Evolutionary conservation across 495 filamentous ascomycete genomes (phyloP), one percentile per base, ranked within the genome.

Genomic region (Talaromyces stipitatus): DNA sequence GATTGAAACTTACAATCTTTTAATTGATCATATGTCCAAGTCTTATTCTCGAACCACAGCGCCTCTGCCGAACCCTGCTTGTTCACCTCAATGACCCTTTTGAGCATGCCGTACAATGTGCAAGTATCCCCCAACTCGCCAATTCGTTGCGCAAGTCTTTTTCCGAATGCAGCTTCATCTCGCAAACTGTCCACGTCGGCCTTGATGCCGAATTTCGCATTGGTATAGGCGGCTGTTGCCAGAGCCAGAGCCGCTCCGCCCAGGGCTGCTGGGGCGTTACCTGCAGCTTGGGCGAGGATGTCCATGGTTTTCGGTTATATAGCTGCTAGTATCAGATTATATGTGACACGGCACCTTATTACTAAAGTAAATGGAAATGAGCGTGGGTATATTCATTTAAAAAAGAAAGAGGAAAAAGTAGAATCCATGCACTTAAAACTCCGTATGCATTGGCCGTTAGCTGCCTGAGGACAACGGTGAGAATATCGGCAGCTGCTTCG

Each of bases 11-110:
- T 29, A 79, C 78, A 63, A 23, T 72, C 71, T 54, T 78, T 81
- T 23, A 81, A 54, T 46, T 79, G 66, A 11, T 58, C 62, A 62
- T 81, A 79, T 2, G 69, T 79, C 78, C 78, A 79, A 14, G 69
- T 74, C 59, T 70, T 73, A 3, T 74, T 67, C 55, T 81, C 78
- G 65, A 80, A 80, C 78, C 78, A 81, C 16, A 81, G 58, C 4
- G 72, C 73, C 47, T 79, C 75, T 3, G 36, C 43, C 0, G 61
- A 55, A 4, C 68, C 71, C 26, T 70, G 60, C 2, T 67, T 64
- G 4, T 77, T 67, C 3, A 73, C 67, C 10, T 73, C 72, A 11
- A 77, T 65, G 0, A 72, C 65, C n/a, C 66, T 64, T 50, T 73
- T 65, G 4, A 81, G 70, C 64, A 79, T 66, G 45, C 66, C 68